Percentiles rank a stretch among this genome's conserved stretches.
Evolutionary conservation across 371 early-diverging fungal species (phyloP).

Genomic region (Cokeromyces recurvatus): DNA sequence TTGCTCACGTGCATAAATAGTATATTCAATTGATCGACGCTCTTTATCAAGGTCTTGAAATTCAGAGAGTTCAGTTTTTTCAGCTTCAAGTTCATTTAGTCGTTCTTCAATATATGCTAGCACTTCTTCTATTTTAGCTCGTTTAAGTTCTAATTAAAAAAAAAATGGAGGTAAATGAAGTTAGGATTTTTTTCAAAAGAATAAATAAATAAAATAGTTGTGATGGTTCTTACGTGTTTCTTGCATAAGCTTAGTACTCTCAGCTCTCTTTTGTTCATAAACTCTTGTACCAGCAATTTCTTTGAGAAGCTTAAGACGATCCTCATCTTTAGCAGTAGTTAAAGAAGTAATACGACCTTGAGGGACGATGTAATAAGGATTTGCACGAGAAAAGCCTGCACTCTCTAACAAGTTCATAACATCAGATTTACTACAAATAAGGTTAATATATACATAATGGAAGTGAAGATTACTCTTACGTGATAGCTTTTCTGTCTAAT

Average conservation of each 20-base stretch:
- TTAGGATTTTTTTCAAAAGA: neutral
- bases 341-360: conserved; percentile 97
- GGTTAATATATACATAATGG: neutral
- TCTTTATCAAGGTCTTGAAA: conserved; percentile 86
- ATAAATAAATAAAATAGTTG: neutral
- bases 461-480: conserved; percentile 31
- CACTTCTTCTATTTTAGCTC: conserved; percentile 87
- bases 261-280: conserved; percentile 93
- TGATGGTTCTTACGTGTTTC: conserved; percentile 69
- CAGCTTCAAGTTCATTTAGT: conserved; percentile 85
- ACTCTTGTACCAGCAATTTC: conserved; percentile 98
- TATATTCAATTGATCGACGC: conserved; percentile 87
- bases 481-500: conserved; percentile 85
- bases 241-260: conserved; percentile 88
- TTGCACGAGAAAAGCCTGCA: conserved; percentile 97
- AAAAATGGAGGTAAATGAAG: no score
- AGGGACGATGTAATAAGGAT: conserved; percentile 99
- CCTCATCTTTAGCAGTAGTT: conserved; percentile 90
- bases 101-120: conserved; percentile 88
- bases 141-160: conserved; percentile 63
- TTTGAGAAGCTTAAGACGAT: conserved; percentile 90
- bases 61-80: conserved; percentile 87
- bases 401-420: conserved; percentile 93
- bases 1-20: conserved; percentile 87
- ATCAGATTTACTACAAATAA: conserved; percentile 74